Conservation (phyloP, 2,329 filamentous ascomycete genomes). For the Penicillium nordicum region DNA sequence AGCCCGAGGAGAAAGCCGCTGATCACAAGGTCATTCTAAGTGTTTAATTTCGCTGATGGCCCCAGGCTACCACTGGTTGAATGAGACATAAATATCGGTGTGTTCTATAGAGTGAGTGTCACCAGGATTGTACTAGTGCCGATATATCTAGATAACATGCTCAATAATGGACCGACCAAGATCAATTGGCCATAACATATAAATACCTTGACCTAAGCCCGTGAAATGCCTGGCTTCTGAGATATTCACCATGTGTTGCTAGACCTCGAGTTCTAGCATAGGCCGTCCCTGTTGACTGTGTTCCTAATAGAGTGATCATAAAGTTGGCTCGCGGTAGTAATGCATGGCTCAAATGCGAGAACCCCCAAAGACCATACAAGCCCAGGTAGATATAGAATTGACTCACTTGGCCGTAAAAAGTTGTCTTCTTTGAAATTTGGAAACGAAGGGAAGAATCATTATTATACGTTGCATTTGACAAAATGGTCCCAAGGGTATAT, state of each 20-base stretch:
- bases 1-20: conserved; percentile 52
- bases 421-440: not conserved
- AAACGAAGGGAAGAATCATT: not conserved
- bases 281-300: not conserved
- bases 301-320: not conserved
- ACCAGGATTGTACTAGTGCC: not conserved
- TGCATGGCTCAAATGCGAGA: not conserved
- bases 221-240: not conserved
- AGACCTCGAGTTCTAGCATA: not conserved
- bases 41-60: conserved; percentile 22
- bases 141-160: not conserved
- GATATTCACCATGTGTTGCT: not conserved
- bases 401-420: not conserved
- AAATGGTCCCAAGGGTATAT: not conserved
- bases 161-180: not conserved
- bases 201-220: too few species aligned
- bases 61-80: not conserved
- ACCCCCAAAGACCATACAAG: not conserved
- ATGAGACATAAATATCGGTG: not conserved
- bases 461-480: not conserved
- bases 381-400: not conserved
- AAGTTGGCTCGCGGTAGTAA: too few species aligned
- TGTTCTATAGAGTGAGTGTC: too few species aligned
- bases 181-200: not conserved
- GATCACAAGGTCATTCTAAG: conserved; percentile 46